Evolutionary conservation across 169 alveolate species (phyloP), one percentile per base, ranked within the genome.

Genomic region (Cryptosporidium sp.): DNA sequence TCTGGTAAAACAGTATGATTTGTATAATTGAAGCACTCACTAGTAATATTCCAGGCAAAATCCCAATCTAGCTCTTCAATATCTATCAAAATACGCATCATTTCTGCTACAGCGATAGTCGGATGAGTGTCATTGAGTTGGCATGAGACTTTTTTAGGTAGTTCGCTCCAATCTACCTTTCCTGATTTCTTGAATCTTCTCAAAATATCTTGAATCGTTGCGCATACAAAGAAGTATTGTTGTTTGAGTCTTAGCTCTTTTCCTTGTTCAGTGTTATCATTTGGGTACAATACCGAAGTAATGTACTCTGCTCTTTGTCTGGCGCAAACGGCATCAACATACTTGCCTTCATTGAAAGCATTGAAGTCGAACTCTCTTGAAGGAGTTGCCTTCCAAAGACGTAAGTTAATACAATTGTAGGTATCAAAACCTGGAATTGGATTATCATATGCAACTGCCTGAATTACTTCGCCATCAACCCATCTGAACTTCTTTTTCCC

Each of bases 1-100:
- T 97, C 99, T 3, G 99, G 99, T 85, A 97, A 91, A 37, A 97
- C 98, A n/a, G 99, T 97, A 86, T 97, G 99, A 89, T 97, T 97
- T 37, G 99, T 97, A 93, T 97, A 97, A 70, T 96, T 93, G 92
- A 97, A 96, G 21, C 96, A 94, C 68, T 92, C 71, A 71, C 92
- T 70, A n/a, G 95, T 91, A 29, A 97, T 92, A 58, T 95, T 95
- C 98, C 98, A 96, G 26, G 99, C 98, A 52, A 87, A 85, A 53
- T 95, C 96, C 96, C 97, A 96, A 53, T 94, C 96, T 37, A 96
- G 93, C 53, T 93, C 93, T 87, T 96, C 97, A 31, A 94, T 92
- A 87, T 97, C 99, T 10, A 97, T 93, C 69, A 97, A 92, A 31
- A 97, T 94, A 69, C 99, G 96, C 92, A 97, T 93, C 67, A 97